Evolutionary conservation across 2,329 filamentous ascomycete genomes (phyloP), one percentile per base, ranked within the genome.

Genomic region (Pseudocercospora fijiensis): DNA sequence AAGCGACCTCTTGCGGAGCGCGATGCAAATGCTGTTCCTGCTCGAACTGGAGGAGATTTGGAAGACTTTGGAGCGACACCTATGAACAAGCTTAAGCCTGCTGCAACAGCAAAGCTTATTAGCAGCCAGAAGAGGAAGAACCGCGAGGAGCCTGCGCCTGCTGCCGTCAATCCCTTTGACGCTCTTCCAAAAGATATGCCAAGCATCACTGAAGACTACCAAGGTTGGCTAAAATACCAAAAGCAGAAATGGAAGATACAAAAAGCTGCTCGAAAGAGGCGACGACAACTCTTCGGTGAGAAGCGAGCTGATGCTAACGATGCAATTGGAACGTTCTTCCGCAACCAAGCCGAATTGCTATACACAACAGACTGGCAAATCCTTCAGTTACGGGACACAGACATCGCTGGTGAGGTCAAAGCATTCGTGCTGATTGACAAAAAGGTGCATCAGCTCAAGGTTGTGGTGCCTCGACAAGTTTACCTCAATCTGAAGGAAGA

Each of bases 201-300:
- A 1, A 86, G 85, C 24, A 90, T 95, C 20, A 90, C 88, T 0
- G 87, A 95, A 56, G 90, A 99, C 76, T 99, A 99, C 70, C 81
- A 86, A 18, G 91, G 86, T 0, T 99, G 96, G 82, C 77, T 99
- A 59, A 85, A 90, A 73, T 98, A 98, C 73, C 95, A 99, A 76
- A 99, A 99, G 78, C 87, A 93, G 79, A 99, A 99, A 78, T 99
- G 95, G 95, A 97, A 94, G 80, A 89, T 98, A 41, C 95, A 99
- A 76, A 96, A 92, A 74, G 90, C 96, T 75, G 92, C 94, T 33
- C 87, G 95, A 22, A 84, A 89, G 65, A 88, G 94, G 49, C 85
- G 96, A 67, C 86, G 94, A 56, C 95, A 99, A 75, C 82, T 99
- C 0, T 99, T 99, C 72, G 95, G 95, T 64, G 94, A 99, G 72